Base-by-base conservation (phyloP, 2,329 filamentous ascomycete species). In the Nemania serpens region DNA sequence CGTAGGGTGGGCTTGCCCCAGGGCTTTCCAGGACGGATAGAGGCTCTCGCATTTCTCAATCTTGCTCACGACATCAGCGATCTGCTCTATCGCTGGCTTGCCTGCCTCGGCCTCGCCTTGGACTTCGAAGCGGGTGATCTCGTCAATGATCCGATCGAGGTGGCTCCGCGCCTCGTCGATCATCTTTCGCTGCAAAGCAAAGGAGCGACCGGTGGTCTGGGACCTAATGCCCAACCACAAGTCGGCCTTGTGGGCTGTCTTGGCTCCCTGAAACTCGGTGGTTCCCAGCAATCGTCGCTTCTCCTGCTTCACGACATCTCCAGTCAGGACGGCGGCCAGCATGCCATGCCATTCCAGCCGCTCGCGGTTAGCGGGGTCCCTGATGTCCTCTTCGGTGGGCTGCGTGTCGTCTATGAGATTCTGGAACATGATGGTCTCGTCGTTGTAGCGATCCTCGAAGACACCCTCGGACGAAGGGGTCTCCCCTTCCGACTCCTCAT, bases 321-420 rank as follows among this genome's bases (percentile, higher is more conserved):
- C 95, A 1, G 93, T 97, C 67, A 99, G 79, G 3, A 99, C 95
- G 13, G 94, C 96, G 61, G 94, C 91, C 58, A 99, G 79, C 95
- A 99, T 99, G 2, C 92, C 92, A 77, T 99, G 93, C 95, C 95
- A 99, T 77, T 99, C 95, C 22, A 99, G 81, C 46, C 94, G 84
- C 76, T 98, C 95, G 63, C 93, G 85, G 72, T 93, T 97, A 65
- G 88, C 87, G 1, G 93, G 91, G 69, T 97, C 91, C 75, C 91
- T 90, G 54, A 98, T 77, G 74, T 99, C 95, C 71, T 98, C 95
- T 22, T 91, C 83, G 3, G 91, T 95, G 0, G 93, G 93, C 70
- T 95, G 91, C 70, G 97, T 92, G 70, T 94, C 93, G 59, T 91
- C 91, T 72, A 72, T 70, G 15, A 73, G 55, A 20, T 73, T 75